phyloP scores from a whole-genome alignment of 169 alveolate genomes.

The Plasmodium inui region DNA sequence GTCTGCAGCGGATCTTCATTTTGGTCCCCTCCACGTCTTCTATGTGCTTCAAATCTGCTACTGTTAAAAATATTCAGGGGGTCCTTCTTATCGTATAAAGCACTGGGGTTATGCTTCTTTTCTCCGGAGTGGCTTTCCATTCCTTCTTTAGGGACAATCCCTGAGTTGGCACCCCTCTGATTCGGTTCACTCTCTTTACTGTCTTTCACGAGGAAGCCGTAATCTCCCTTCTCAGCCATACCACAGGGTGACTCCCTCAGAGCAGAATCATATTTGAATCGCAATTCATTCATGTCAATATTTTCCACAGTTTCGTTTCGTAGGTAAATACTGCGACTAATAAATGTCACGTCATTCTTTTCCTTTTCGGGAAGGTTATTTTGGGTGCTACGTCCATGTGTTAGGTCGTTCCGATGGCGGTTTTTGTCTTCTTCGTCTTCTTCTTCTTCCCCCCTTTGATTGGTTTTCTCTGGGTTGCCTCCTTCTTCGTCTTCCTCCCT shows the following conservation, averaged over 20 bases:
- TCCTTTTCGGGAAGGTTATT: background rate
- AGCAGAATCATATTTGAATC: background rate
- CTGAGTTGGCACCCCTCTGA: background rate
- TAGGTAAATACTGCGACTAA: slow-evolving; percentile 59
- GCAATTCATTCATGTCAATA: slow-evolving; percentile 25
- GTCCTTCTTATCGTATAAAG: background rate
- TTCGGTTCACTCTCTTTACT: background rate
- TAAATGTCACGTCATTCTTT: slow-evolving; percentile 13
- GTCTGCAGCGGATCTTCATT: background rate
- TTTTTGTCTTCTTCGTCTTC: background rate
- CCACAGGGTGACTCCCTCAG: background rate
- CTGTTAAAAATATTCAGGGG: background rate
- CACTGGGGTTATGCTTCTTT: background rate
- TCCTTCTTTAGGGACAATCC: background rate
- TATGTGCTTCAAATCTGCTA: background rate
- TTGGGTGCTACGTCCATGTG: background rate
- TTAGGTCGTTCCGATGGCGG: background rate
- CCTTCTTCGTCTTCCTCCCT: background rate
- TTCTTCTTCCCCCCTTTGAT: background rate
- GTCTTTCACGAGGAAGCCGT: background rate
- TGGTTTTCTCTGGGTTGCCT: background rate
- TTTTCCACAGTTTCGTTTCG: slow-evolving; percentile 63
- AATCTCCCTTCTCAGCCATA: slow-evolving; percentile 4
- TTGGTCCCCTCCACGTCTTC: background rate
- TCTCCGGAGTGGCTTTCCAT: background rate